These are phyloP conservation scores for Aspergillus calidoustus DNA, from an alignment of 2,329 filamentous ascomycete genomes.

Conservation along the genomic window DNA sequence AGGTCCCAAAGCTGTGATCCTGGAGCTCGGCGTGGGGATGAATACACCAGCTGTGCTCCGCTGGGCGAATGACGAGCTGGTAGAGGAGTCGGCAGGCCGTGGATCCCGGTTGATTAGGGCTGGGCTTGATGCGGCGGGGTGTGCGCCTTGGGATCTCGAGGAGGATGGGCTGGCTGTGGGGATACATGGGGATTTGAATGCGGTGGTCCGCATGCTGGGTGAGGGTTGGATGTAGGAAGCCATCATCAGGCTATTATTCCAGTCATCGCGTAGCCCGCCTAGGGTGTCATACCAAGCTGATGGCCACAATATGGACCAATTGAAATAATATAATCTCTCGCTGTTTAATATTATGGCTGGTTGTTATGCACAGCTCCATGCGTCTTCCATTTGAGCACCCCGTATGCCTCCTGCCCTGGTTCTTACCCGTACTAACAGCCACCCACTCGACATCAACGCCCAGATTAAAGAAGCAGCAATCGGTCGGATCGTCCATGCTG, in stretches of 20 bases:
- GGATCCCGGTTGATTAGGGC: constrained; percentile 23
- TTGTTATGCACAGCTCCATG: too few species aligned
- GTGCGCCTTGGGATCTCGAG: constrained; percentile 27
- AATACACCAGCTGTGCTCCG: constrained; percentile 30
- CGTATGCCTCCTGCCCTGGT: neutral
- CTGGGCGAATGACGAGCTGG: constrained; percentile 29
- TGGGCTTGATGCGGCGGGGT: constrained; percentile 26
- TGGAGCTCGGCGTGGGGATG: constrained; percentile 29
- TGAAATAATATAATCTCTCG: too few species aligned
- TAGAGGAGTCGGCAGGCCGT: constrained; percentile 13
- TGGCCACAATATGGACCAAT: too few species aligned
- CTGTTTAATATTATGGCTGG: too few species aligned
- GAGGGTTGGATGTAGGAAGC: too few species aligned
- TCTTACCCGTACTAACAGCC: neutral
- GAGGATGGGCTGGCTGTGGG: constrained; percentile 23
- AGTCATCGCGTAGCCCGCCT: too few species aligned
- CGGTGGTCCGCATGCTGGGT: constrained; percentile 2
- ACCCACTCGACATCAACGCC: neutral
- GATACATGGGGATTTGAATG: constrained; percentile 20
- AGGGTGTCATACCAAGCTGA: too few species aligned
- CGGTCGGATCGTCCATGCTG: neutral
- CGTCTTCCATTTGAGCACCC: too few species aligned
- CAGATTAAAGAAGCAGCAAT: neutral
- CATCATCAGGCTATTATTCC: too few species aligned
- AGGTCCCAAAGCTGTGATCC: constrained; percentile 14